Conservation (phyloP, 139 green algal species). For the Picochlorum sp. region DNA sequence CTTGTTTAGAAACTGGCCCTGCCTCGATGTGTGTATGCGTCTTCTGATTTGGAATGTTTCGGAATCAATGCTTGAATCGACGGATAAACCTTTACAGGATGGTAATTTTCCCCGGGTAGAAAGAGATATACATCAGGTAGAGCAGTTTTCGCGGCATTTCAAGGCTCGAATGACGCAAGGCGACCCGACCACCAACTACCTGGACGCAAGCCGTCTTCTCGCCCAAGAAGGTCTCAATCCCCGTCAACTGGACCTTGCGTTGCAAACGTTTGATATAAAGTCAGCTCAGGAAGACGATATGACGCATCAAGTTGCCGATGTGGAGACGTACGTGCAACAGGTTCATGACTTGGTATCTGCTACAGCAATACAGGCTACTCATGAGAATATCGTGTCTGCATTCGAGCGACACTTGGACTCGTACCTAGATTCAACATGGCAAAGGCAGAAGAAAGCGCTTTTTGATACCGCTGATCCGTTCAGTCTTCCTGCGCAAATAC, state of each 20-base stretch:
- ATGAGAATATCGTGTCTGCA: slow-evolving; percentile 45
- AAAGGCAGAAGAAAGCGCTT: slow-evolving; percentile 54
- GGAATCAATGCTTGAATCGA: neutral
- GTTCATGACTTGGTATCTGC: slow-evolving; percentile 47
- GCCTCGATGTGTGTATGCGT: neutral
- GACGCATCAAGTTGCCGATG: slow-evolving; percentile 46
- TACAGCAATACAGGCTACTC: slow-evolving; percentile 49
- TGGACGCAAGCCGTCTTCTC: slow-evolving; percentile 61
- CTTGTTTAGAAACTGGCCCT: neutral
- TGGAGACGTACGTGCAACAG: slow-evolving; percentile 77
- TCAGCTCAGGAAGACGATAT: slow-evolving; percentile 73
- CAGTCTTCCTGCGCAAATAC: neutral
- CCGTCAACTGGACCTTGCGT: slow-evolving; percentile 44
- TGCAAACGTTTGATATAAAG: slow-evolving; percentile 59
- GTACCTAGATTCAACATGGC: slow-evolving; percentile 53
- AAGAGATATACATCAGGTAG: slow-evolving; percentile 58
- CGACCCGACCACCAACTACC: slow-evolving; percentile 35
- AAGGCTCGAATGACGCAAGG: slow-evolving; percentile 34
- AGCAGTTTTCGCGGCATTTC: slow-evolving; percentile 51
- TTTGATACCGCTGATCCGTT: slow-evolving; percentile 48
- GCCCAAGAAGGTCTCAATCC: slow-evolving; percentile 68
- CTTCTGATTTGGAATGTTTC: neutral
- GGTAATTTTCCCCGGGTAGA: slow-evolving; percentile 58
- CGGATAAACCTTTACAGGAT: slow-evolving; percentile 23
- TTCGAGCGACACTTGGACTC: slow-evolving; percentile 74